Evolutionary conservation across 129 eudicot genomes (phyloP).

Genomic region (Tagetes patula): DNA sequence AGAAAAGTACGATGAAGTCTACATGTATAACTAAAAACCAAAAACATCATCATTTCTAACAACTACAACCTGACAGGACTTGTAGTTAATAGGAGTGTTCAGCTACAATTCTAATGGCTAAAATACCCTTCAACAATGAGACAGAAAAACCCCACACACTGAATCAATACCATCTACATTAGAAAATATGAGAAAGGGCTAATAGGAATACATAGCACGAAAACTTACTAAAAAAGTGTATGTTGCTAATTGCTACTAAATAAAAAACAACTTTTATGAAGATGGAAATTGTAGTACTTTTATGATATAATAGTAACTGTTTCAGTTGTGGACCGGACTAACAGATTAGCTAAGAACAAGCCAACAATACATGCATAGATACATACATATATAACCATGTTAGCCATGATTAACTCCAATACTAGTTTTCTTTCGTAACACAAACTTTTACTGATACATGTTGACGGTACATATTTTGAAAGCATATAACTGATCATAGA

Average conservation of each 20-base stretch:
- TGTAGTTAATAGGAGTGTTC: slow-evolving; percentile 9
- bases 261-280: background rate
- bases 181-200: background rate
- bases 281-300: background rate
- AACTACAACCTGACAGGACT: background rate
- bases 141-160: background rate
- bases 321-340: background rate
- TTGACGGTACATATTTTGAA: background rate
- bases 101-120: slow-evolving; percentile 16
- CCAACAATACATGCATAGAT: background rate
- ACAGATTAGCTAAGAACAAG: background rate
- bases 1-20: slow-evolving; percentile 5
- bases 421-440: background rate
- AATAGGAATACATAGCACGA: slow-evolving; percentile 2
- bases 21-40: background rate
- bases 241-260: background rate
- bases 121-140: slow-evolving; percentile 21
- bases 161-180: slow-evolving; percentile 12
- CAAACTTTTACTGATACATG: background rate
- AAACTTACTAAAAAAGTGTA: background rate
- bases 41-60: slow-evolving; percentile 9
- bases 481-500: background rate
- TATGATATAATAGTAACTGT: background rate
- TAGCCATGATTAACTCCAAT: background rate
- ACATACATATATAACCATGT: background rate